These are phyloP conservation scores for Daedaleopsis sinensis DNA, from an alignment of 768 basidiomycete species.

Conservation along the genomic window DNA sequence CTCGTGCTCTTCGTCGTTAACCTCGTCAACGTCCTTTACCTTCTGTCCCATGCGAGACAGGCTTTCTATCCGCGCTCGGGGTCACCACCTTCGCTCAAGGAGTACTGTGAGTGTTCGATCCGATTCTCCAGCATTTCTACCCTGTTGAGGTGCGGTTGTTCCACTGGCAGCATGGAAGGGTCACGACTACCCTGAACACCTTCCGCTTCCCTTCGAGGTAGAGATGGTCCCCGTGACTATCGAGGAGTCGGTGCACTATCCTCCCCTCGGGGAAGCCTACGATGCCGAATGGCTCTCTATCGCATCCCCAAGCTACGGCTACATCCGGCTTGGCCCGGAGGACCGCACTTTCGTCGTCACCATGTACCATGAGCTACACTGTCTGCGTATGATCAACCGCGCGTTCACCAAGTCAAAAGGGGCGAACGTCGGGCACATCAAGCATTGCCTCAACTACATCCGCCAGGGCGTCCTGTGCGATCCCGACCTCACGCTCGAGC, in stretches of 20 bases:
- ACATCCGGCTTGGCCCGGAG: constrained; percentile 35
- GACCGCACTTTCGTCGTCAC: constrained; percentile 38
- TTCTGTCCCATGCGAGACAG: neutral
- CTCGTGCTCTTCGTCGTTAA: neutral
- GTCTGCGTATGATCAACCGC: constrained; percentile 33
- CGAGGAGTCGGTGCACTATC: constrained; percentile 37
- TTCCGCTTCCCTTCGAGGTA: constrained; percentile 23
- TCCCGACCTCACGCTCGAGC: constrained; percentile 36
- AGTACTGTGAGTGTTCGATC: constrained; percentile 3
- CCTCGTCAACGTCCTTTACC: neutral
- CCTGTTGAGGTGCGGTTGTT: neutral
- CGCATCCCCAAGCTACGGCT: constrained; percentile 32
- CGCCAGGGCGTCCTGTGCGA: constrained; percentile 35
- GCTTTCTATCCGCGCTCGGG: neutral
- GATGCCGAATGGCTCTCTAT: constrained; percentile 34
- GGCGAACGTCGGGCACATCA: constrained; percentile 30
- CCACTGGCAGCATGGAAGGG: constrained; percentile 34
- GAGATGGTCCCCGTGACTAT: constrained; percentile 24
- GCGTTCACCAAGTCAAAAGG: constrained; percentile 25
- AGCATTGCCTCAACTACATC: constrained; percentile 39
- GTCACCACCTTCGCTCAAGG: neutral
- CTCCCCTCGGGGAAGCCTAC: constrained; percentile 27
- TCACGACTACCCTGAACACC: constrained; percentile 33
- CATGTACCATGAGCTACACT: constrained; percentile 44
- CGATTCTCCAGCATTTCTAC: neutral